phyloP scores from a whole-genome alignment of 1,139 yeast species.

The Wickerhamiella pararugosa region DNA sequence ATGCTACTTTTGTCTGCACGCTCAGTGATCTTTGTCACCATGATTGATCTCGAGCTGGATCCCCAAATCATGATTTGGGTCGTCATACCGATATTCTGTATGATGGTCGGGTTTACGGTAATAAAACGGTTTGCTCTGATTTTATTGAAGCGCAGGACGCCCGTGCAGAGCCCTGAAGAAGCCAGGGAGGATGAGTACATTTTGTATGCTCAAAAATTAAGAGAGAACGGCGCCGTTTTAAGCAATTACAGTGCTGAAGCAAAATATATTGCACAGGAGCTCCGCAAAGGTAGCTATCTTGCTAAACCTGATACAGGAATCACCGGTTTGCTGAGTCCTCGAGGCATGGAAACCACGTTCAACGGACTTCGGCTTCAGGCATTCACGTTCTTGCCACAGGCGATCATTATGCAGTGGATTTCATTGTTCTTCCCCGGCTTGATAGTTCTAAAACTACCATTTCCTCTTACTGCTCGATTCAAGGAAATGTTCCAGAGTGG shows the following conservation, averaged over 20 bases:
- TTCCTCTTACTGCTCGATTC: conserved; percentile 76
- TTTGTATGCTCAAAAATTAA: conserved; percentile 39
- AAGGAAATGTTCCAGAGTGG: conserved; percentile 88
- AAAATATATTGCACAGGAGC: conserved; percentile 29
- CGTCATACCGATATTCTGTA: conserved; percentile 70
- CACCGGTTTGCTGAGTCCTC: conserved; percentile 40
- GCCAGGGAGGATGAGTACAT: conserved; percentile 45
- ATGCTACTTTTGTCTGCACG: neutral
- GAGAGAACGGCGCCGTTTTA: conserved; percentile 33
- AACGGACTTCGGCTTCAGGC: conserved; percentile 68
- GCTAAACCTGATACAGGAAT: conserved; percentile 32
- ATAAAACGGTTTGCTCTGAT: conserved; percentile 44
- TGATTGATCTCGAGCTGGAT: conserved; percentile 46
- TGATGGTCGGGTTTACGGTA: conserved; percentile 84
- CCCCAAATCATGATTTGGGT: conserved; percentile 85
- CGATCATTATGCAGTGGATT: conserved; percentile 6
- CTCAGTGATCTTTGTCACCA: neutral
- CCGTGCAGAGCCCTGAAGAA: conserved; percentile 36
- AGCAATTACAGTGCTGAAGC: conserved; percentile 38
- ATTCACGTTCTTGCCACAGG: conserved; percentile 74
- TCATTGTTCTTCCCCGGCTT: conserved; percentile 43
- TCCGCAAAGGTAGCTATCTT: conserved; percentile 39
- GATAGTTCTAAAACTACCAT: conserved; percentile 65
- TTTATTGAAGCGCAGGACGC: conserved; percentile 44
- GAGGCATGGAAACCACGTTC: conserved; percentile 59